Conservation (phyloP, 78 protist genomes). For the Chrysochromulina parva region DNA sequence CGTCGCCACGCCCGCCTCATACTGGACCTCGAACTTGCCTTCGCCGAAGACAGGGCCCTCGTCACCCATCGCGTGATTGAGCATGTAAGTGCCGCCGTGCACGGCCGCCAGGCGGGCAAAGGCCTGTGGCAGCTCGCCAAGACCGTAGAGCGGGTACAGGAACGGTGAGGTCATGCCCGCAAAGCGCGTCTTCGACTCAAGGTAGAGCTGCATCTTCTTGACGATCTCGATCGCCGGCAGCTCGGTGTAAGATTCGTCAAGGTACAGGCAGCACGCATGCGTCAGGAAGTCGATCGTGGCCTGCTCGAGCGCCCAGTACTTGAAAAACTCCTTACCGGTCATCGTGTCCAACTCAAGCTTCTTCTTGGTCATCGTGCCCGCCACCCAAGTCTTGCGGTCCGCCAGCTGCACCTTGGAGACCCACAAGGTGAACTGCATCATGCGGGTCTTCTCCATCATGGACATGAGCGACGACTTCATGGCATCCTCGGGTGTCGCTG, state of each 20-base stretch:
- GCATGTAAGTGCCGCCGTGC: conserved; percentile 98
- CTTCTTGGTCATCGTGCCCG: not conserved
- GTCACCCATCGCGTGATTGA: conserved; percentile 81
- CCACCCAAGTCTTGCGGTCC: conserved; percentile 37
- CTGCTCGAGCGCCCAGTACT: conserved; percentile 80
- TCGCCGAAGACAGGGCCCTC: conserved; percentile 5
- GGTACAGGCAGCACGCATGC: conserved; percentile 94
- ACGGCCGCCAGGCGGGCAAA: conserved; percentile 92
- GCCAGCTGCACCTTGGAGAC: conserved; percentile 67
- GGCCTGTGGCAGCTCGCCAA: conserved; percentile 96
- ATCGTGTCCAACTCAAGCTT: not conserved
- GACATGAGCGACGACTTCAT: conserved; percentile 74
- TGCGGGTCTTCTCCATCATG: conserved; percentile 88
- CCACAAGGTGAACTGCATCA: conserved; percentile 79
- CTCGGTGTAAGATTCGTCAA: conserved; percentile 77
- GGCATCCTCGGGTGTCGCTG: conserved; percentile 92
- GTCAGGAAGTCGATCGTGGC: conserved; percentile 93
- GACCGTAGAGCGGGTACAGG: conserved; percentile 98
- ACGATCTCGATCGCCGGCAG: conserved; percentile 79
- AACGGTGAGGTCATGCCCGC: conserved; percentile 84
- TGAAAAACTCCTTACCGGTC: conserved; percentile 75
- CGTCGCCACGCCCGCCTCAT: conserved; percentile 76
- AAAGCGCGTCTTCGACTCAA: conserved; percentile 69
- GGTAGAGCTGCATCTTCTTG: conserved; percentile 72
- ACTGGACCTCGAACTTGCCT: not conserved